Evolutionary conservation across 768 basidiomycete genomes (phyloP).

Genomic region (Leccinellum rugosiceps): DNA sequence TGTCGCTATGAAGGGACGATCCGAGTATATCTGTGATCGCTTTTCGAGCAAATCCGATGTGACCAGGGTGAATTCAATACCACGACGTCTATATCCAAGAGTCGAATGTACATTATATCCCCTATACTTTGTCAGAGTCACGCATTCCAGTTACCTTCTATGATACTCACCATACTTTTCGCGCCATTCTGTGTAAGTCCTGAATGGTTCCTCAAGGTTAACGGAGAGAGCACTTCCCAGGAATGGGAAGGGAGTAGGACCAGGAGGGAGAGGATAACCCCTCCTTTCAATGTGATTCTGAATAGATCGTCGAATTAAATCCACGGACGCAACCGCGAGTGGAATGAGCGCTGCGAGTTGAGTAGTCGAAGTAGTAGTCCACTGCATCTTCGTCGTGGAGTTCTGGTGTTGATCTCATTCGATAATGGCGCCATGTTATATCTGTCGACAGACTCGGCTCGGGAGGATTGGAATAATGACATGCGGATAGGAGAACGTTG

Average conservation of each 20-base stretch:
- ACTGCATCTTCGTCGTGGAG: conserved; percentile 5
- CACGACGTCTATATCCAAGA: conserved; percentile 44
- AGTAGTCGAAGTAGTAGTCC: conserved; percentile 2
- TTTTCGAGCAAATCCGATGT: conserved; percentile 46
- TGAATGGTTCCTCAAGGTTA: conserved; percentile 11
- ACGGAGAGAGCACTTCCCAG: conserved; percentile 19
- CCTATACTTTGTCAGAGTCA: conserved; percentile 25
- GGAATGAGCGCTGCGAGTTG: conserved; percentile 3
- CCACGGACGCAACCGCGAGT: neutral
- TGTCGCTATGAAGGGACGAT: conserved; percentile 39
- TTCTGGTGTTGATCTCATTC: neutral
- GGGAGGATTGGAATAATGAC: neutral
- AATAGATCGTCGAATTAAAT: conserved; percentile 1
- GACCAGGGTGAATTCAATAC: conserved; percentile 42
- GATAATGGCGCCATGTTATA: conserved; percentile 4
- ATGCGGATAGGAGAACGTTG: neutral
- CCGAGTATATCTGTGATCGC: conserved; percentile 46
- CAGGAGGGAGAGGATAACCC: conserved; percentile 18
- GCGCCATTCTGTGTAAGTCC: conserved; percentile 18
- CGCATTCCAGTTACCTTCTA: neutral
- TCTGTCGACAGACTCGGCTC: neutral
- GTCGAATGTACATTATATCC: conserved; percentile 45
- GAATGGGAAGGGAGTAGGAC: conserved; percentile 18
- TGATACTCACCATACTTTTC: conserved; percentile 13
- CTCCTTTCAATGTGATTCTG: conserved; percentile 7